Evolutionary conservation across 495 filamentous ascomycete genomes (phyloP).

Genomic region (Xylona heveae): DNA sequence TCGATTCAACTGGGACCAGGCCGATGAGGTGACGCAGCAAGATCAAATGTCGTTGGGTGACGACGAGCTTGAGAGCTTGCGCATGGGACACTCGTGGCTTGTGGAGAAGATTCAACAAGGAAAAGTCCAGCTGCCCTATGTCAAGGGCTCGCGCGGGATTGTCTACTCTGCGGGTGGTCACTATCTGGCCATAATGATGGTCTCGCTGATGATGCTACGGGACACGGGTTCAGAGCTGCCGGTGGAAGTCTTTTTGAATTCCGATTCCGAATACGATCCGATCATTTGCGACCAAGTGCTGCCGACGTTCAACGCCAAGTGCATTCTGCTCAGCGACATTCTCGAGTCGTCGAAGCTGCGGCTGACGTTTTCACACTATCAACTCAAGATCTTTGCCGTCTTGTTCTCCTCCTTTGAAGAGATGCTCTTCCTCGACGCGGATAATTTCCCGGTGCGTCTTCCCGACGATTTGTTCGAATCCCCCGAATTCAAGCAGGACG

Average conservation of each 20-base stretch:
- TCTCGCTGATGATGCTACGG: conserved; percentile 34
- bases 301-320: conserved; percentile 27
- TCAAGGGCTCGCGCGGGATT: conserved; percentile 26
- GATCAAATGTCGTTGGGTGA: no score
- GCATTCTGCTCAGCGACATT: conserved; percentile 20
- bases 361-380: conserved; percentile 18
- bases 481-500: conserved; percentile 28
- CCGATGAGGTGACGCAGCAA: no score
- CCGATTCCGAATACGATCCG: conserved; percentile 24
- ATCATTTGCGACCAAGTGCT: conserved; percentile 29
- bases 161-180: conserved; percentile 21
- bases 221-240: conserved; percentile 31
- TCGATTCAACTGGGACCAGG: no score
- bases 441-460: conserved; percentile 29
- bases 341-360: conserved; percentile 5
- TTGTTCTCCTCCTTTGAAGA: conserved; percentile 38
- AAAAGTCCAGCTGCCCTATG: conserved; percentile 23
- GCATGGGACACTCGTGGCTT: no score
- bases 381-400: conserved; percentile 38
- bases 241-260: conserved; percentile 35
- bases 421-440: conserved; percentile 40
- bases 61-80: no score
- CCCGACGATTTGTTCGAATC: conserved; percentile 27
- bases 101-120: no score
- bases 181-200: conserved; percentile 17